phyloP scores from a whole-genome alignment of 176 grass and related monocot species.

The Coix lacrymajobi region DNA sequence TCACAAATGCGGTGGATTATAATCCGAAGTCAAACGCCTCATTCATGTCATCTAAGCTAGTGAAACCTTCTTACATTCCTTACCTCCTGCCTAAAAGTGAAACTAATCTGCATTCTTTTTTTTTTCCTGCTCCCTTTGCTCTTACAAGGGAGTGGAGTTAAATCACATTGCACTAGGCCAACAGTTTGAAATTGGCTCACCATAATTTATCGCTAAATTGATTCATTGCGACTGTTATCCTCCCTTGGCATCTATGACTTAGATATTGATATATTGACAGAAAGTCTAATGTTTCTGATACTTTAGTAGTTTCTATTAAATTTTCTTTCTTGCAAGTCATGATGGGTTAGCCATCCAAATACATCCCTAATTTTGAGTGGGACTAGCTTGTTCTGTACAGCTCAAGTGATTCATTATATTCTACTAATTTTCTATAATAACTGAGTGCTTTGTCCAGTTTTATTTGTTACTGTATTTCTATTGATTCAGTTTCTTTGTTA shows the following conservation, averaged over 20 bases:
- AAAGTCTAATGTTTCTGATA: background rate
- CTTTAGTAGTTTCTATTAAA: background rate
- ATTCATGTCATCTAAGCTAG: background rate
- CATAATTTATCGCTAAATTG: background rate
- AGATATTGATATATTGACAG: background rate
- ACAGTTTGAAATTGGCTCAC: background rate
- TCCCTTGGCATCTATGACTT: background rate
- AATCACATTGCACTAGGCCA: background rate
- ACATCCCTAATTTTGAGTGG: background rate
- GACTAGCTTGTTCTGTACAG: background rate
- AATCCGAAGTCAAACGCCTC: background rate
- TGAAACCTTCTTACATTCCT: background rate
- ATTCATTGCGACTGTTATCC: background rate
- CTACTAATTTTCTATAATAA: background rate
- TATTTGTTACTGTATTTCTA: background rate
- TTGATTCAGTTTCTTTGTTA: background rate
- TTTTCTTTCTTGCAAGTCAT: constrained; percentile 16
- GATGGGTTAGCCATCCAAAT: background rate
- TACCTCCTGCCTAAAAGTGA: background rate
- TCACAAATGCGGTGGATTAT: background rate
- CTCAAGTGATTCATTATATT: background rate
- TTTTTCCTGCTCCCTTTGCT: background rate
- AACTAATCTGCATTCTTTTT: background rate
- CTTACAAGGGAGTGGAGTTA: background rate
- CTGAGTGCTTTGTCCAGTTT: background rate